Conservation (phyloP, 495 filamentous ascomycete species). For the Aspergillus bertholletiae region DNA sequence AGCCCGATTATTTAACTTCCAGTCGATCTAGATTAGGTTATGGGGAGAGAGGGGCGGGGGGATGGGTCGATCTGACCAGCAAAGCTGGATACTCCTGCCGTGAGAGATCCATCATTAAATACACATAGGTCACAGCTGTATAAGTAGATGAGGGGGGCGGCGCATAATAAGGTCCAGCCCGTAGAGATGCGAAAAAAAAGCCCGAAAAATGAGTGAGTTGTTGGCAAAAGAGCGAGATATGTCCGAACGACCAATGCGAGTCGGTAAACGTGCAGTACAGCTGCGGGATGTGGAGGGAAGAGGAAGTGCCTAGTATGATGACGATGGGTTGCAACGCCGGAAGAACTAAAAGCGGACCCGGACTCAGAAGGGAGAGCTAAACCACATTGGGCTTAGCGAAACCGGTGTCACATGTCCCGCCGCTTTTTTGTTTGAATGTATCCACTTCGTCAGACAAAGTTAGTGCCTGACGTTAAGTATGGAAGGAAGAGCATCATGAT, state of each 20-base stretch:
- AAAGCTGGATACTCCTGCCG: slow-evolving; percentile 93
- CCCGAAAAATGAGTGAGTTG: not conserved
- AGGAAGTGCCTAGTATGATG: slow-evolving; percentile 10
- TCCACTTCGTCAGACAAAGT: not conserved
- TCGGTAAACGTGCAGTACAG: not conserved
- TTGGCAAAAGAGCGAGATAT: not conserved
- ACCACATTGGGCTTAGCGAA: not conserved
- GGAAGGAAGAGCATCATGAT: too few species aligned
- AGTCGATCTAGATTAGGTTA: not conserved
- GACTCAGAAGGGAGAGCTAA: not conserved
- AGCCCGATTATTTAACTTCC: not conserved
- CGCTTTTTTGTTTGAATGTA: not conserved
- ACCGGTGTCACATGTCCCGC: slow-evolving; percentile 10
- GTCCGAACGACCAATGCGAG: not conserved
- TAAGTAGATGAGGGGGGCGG: slow-evolving; percentile 17
- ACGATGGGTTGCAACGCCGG: slow-evolving; percentile 10
- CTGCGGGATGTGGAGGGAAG: not conserved
- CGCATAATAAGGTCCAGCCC: slow-evolving; percentile 34
- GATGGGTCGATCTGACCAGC: slow-evolving; percentile 64
- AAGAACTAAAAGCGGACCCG: slow-evolving; percentile 11
- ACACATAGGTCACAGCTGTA: slow-evolving; percentile 26
- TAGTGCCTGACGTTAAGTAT: not conserved
- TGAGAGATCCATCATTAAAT: slow-evolving; percentile 67
- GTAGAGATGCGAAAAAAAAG: not conserved
- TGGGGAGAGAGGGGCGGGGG: not conserved